Conservation (phyloP, 2,329 filamentous ascomycete genomes). For the Pseudocercospora cruenta region DNA sequence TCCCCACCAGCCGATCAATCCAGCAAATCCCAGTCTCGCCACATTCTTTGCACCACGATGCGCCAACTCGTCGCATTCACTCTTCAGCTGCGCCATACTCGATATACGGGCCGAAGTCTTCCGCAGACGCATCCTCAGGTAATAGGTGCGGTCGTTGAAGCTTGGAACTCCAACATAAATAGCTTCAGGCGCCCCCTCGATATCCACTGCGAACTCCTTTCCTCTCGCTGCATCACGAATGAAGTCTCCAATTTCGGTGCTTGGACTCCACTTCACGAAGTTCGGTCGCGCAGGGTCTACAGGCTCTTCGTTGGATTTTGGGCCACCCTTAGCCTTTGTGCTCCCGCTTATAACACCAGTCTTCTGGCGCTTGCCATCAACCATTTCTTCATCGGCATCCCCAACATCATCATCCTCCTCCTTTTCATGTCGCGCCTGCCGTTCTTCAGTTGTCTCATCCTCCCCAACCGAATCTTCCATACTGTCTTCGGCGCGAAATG, state of each 20-base stretch:
- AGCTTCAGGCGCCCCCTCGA: constrained; percentile 70
- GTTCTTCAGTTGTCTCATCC: constrained; percentile 19
- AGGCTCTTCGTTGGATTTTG: constrained; percentile 43
- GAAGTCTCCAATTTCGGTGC: constrained; percentile 91
- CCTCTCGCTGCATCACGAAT: constrained; percentile 85
- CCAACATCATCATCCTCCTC: constrained; percentile 38
- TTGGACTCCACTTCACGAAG: constrained; percentile 86
- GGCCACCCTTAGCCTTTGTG: constrained; percentile 40
- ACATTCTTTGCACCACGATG: constrained; percentile 77
- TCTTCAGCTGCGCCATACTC: constrained; percentile 72
- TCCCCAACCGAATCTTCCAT: constrained; percentile 59
- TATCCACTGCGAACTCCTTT: constrained; percentile 80
- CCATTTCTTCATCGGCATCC: constrained; percentile 52
- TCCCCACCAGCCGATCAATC: constrained; percentile 78
- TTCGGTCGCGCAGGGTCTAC: constrained; percentile 53
- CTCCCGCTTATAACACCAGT: constrained; percentile 47
- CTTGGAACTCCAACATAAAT: constrained; percentile 81
- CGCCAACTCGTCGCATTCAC: constrained; percentile 77
- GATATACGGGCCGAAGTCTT: constrained; percentile 72
- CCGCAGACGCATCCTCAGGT: constrained; percentile 75
- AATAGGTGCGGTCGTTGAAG: constrained; percentile 89
- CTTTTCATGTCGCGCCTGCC: constrained; percentile 33
- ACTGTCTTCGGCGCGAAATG: constrained; percentile 79
- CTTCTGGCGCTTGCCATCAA: constrained; percentile 54
- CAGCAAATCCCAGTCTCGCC: constrained; percentile 76